Evolutionary conservation across 2,329 filamentous ascomycete genomes (phyloP).

Genomic region (Cadophora malorum): DNA sequence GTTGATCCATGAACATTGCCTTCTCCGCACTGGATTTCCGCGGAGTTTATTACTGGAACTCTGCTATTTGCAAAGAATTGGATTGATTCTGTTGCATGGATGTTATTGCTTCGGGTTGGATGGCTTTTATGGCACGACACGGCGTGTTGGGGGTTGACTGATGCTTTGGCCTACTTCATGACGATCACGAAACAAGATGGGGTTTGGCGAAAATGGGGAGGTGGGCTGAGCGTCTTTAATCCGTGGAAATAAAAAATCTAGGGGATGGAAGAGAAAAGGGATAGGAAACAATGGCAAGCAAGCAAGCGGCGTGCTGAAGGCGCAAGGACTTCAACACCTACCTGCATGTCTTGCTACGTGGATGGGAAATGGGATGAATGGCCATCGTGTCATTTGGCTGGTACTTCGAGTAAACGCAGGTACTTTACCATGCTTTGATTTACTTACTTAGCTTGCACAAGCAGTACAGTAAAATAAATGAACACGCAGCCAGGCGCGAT

Average conservation of each 20-base stretch:
- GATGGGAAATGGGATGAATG: constrained; percentile 18
- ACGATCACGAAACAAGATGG: constrained; percentile 18
- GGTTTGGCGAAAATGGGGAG: constrained; percentile 11
- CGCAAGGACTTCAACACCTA: constrained; percentile 16
- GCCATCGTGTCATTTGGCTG: background rate
- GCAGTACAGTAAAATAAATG: constrained; percentile 2
- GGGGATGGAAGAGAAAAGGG: background rate
- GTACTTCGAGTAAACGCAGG: background rate
- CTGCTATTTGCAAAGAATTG: constrained; percentile 10
- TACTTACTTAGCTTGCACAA: constrained; percentile 6
- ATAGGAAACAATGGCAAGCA: background rate
- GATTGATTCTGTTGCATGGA: background rate
- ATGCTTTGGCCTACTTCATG: constrained; percentile 13
- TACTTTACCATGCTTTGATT: background rate
- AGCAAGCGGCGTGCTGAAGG: constrained; percentile 12
- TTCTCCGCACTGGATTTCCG: constrained; percentile 9
- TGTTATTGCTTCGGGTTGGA: constrained; percentile 4
- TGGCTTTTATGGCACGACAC: constrained; percentile 13
- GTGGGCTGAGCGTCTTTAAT: constrained; percentile 8
- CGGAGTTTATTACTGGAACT: constrained; percentile 8
- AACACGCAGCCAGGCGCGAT: background rate
- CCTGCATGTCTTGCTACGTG: background rate
- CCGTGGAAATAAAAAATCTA: constrained; percentile 7
- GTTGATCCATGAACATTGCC: background rate
- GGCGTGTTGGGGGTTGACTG: constrained; percentile 14